A percentile compares a stretch with the other conserved stretches of the same genome.
phyloP scores from a whole-genome alignment of 768 basidiomycete genomes.

The Porphyrellus cyaneotinctus region DNA sequence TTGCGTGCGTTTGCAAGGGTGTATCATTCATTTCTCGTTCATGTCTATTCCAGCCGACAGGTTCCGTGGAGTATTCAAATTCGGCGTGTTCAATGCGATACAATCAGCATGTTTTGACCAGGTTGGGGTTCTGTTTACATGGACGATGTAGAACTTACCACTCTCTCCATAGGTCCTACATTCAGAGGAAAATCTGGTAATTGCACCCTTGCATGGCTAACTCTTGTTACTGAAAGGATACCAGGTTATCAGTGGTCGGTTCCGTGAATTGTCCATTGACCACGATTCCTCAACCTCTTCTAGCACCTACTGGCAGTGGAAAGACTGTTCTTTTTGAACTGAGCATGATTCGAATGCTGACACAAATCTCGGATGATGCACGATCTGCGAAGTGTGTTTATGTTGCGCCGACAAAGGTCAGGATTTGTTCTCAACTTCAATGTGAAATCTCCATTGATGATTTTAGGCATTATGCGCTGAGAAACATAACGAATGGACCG shows the following conservation, averaged over 20 bases:
- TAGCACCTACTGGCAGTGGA: constrained; percentile 94
- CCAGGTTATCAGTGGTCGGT: constrained; percentile 69
- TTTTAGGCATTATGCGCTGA: constrained; percentile 83
- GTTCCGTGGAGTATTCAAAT: constrained; percentile 80
- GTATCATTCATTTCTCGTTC: background rate
- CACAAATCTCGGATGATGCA: constrained; percentile 33
- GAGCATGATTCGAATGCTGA: constrained; percentile 73
- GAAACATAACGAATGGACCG: constrained; percentile 76
- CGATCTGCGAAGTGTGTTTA: constrained; percentile 73
- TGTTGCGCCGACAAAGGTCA: constrained; percentile 88
- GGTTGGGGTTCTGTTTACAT: constrained; percentile 35
- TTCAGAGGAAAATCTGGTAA: constrained; percentile 63
- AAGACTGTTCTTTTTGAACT: constrained; percentile 96
- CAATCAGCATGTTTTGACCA: constrained; percentile 80
- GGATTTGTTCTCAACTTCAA: background rate
- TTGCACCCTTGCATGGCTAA: background rate
- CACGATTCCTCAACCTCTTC: constrained; percentile 2
- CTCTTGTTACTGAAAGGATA: constrained; percentile 8
- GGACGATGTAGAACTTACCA: background rate
- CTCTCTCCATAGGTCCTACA: constrained; percentile 46
- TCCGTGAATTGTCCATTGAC: constrained; percentile 1
- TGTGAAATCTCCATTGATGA: background rate
- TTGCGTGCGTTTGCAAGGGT: constrained; percentile 47
- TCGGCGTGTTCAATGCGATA: constrained; percentile 86
- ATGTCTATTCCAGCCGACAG: constrained; percentile 59